phyloP scores from a whole-genome alignment of 2,329 filamentous ascomycete genomes.

The Fusarium compactum region DNA sequence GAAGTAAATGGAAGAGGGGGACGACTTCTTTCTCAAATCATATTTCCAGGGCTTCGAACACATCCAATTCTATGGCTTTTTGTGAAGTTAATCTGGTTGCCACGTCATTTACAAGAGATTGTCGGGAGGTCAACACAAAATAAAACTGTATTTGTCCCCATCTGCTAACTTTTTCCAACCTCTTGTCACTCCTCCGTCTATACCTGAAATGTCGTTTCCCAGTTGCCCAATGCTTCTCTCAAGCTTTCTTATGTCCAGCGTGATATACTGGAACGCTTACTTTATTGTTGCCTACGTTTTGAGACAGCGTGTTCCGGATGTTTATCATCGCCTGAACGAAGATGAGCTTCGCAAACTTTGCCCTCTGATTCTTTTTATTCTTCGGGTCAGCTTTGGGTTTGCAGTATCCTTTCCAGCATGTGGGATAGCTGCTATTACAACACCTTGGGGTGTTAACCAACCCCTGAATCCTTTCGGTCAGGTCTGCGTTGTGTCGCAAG shows the following conservation, averaged over 20 bases:
- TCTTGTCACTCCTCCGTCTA: background rate
- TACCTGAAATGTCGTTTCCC: constrained; percentile 12
- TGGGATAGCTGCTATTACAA: constrained; percentile 32
- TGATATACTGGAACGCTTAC: constrained; percentile 41
- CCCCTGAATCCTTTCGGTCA: constrained; percentile 36
- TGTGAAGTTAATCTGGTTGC: constrained; percentile 3
- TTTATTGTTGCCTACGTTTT: constrained; percentile 25
- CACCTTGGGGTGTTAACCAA: constrained; percentile 39
- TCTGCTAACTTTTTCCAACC: background rate
- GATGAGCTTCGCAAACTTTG: constrained; percentile 30
- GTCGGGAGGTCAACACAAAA: background rate
- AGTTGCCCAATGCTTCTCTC: constrained; percentile 37
- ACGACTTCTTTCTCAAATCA: background rate
- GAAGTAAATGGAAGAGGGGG: background rate
- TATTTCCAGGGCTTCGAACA: background rate
- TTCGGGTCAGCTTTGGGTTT: constrained; percentile 48
- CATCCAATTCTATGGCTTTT: background rate
- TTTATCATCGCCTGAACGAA: constrained; percentile 32
- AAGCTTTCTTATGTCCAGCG: constrained; percentile 29
- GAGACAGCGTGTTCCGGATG: constrained; percentile 10
- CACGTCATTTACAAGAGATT: background rate
- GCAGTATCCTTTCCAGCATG: constrained; percentile 38
- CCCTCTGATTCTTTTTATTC: constrained; percentile 30
- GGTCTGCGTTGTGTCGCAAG: constrained; percentile 45
- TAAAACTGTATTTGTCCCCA: background rate